Conservation (phyloP, 2,329 filamentous ascomycete species). For the Calonectria pseudoreteaudii region DNA sequence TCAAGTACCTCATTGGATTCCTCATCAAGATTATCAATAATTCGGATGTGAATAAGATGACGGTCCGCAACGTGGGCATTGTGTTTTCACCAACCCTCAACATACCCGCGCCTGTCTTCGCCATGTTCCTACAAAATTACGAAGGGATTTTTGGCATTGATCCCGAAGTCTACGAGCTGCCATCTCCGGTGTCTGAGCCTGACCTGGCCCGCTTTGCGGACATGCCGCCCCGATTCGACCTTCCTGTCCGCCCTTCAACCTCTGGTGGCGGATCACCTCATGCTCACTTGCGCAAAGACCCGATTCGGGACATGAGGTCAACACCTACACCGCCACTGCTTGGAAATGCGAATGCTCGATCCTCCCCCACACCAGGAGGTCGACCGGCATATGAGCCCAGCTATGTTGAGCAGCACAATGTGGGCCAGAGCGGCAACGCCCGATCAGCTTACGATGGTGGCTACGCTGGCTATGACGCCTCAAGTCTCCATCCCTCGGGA, state of each 20-base stretch:
- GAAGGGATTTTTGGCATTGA: conserved; percentile 83
- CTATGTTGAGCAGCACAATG: conserved; percentile 51
- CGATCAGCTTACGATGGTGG: conserved; percentile 61
- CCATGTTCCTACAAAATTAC: conserved; percentile 92
- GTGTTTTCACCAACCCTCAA: conserved; percentile 98
- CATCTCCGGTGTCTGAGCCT: conserved; percentile 56
- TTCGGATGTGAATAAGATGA: conserved; percentile 95
- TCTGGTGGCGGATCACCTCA: conserved; percentile 64
- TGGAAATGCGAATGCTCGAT: conserved; percentile 46
- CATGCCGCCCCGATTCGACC: conserved; percentile 46
- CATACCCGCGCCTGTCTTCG: conserved; percentile 94
- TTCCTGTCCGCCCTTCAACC: conserved; percentile 62
- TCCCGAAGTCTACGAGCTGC: conserved; percentile 72
- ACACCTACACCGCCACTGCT: conserved; percentile 65
- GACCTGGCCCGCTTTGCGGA: conserved; percentile 48
- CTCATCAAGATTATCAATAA: conserved; percentile 94
- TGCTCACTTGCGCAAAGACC: conserved; percentile 55
- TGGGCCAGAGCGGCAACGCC: conserved; percentile 44
- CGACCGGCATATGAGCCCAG: conserved; percentile 58
- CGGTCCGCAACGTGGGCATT: conserved; percentile 95
- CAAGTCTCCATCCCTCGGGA: conserved; percentile 29
- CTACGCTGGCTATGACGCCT: conserved; percentile 45
- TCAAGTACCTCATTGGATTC: conserved; percentile 88
- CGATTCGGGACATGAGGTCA: conserved; percentile 45
- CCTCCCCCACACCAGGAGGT: conserved; percentile 58